Conservation (phyloP, 2,329 filamentous ascomycete species). For the Xylariales sp. region DNA sequence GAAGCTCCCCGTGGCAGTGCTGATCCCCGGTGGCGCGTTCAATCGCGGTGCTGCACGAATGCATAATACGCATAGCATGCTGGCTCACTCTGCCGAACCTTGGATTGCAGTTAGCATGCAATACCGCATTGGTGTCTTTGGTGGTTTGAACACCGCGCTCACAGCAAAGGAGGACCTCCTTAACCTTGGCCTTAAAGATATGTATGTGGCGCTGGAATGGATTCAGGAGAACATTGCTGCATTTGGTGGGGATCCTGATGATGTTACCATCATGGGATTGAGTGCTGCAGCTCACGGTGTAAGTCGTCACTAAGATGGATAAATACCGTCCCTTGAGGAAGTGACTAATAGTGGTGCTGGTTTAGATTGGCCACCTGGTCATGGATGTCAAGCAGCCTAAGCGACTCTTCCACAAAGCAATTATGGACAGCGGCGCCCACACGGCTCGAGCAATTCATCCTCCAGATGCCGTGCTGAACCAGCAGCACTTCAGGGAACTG, state of each 20-base stretch:
- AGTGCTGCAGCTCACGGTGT: background rate
- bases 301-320: background rate
- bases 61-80: constrained; percentile 47
- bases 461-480: constrained; percentile 18
- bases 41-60: constrained; percentile 26
- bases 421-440: constrained; percentile 26
- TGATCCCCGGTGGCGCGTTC: constrained; percentile 25
- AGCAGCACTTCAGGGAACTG: constrained; percentile 23
- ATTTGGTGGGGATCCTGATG: too few species aligned
- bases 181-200: too few species aligned
- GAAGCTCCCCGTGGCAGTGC: constrained; percentile 18
- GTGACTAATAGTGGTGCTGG: background rate
- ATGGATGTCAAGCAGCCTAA: constrained; percentile 27
- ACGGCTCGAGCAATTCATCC: constrained; percentile 24
- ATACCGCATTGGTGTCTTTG: constrained; percentile 49
- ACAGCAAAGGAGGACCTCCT: constrained; percentile 46
- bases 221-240: too few species aligned
- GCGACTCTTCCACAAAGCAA: constrained; percentile 25
- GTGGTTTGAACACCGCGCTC: constrained; percentile 50
- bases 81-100: constrained; percentile 40
- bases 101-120: constrained; percentile 45
- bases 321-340: background rate
- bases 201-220: too few species aligned
- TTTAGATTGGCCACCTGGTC: constrained; percentile 24
- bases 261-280: too few species aligned